Evolutionary conservation across 495 filamentous ascomycete species (phyloP), one percentile per base, ranked within the genome.

Genomic region (Choiromyces venosus): DNA sequence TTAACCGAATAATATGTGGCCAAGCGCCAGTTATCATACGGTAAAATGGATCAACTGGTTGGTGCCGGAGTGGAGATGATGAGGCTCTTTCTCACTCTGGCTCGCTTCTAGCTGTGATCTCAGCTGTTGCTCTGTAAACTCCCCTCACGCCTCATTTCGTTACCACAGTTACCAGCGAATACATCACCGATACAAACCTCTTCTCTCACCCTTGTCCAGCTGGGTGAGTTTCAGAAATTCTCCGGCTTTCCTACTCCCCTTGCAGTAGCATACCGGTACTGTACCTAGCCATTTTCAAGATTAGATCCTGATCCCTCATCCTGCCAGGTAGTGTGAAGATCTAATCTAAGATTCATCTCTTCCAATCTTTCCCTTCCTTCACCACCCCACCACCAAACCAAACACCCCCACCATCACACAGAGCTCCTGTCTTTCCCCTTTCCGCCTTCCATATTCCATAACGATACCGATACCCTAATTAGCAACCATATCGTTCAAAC

Each of bases 401-500:
- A 77, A 72, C 66, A 77, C 19, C 61, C 69, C 37, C 75, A 33
- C 40, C 39, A 25, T 46, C 36, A 25, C 38, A 38, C 19, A 42
- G 56, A 76, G 66, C 52, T 69, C 73, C 37, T 67, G 36, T 25
- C 39, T 36, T 40, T 36, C 18, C 40, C 61, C 36, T 65, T 33
- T 42, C 46, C 29, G 6, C 29, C 72, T 44, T 46, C n/a, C n/a
- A n/a, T 46, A 56, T 68, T 66, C 39, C 61, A 56, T 33, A 72
- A 36, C 64, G 70, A 25, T 67, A 75, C 65, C 73, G 37, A 36
- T 42, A 69, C 46, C 46, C 46, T 29, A 70, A 73, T 56, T 69
- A 68, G 69, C 73, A 75, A 52, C 56, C 68, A 76, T 76, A 76
- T 69, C 77, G 64, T 67, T 78, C 71, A 78, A 46, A 66, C 70